Evolutionary conservation across 495 filamentous ascomycete genomes (phyloP), one percentile per base, ranked within the genome.

Genomic region (Talaromyces stipitatus): DNA sequence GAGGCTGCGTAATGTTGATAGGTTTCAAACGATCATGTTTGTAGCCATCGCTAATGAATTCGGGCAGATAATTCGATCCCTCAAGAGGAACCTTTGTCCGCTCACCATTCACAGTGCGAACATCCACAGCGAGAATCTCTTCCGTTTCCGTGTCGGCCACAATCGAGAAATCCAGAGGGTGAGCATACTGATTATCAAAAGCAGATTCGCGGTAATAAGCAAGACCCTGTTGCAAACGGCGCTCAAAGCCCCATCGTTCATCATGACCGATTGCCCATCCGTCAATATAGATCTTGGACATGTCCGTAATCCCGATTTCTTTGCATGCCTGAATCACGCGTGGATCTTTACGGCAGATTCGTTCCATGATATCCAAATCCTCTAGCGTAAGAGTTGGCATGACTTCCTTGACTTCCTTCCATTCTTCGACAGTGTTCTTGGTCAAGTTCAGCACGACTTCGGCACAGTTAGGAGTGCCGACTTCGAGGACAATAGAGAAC

Each of bases 331-430:
- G 86, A 63, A 95, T 91, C 52, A 96, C 91, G 54, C 84, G 87
- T 14, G 88, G 78, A 66, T 95, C 87, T 57, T 81, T 80, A 56
- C 91, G 79, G 30, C 82, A 79, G 32, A 90, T 70, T 57, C 82
- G 80, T 72, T 96, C 91, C 53, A 92, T 90, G n/a, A 85, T 74
- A 65, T 90, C 84, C 28, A 95, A 73, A 64, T 96, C 90, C 65
- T 95, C 90, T 77, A 96, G 88, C 10, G 89, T 92, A 62, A 95
- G 90, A 55, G 92, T 83, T 18, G 90, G 90, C 73, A 94, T 89
- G 50, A 91, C 82, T 18, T 88, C 86, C 54, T 84, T 78, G 11
- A 87, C 75, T 11, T 79, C 69, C 61, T 88, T 85, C 87, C 88
- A 95, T 24, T 77, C 74, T 23, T 84, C 72, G 50, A 95, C 86